These are phyloP conservation scores for Pulveroboletus frians DNA, from an alignment of 768 basidiomycete species.

Conservation along the genomic window DNA sequence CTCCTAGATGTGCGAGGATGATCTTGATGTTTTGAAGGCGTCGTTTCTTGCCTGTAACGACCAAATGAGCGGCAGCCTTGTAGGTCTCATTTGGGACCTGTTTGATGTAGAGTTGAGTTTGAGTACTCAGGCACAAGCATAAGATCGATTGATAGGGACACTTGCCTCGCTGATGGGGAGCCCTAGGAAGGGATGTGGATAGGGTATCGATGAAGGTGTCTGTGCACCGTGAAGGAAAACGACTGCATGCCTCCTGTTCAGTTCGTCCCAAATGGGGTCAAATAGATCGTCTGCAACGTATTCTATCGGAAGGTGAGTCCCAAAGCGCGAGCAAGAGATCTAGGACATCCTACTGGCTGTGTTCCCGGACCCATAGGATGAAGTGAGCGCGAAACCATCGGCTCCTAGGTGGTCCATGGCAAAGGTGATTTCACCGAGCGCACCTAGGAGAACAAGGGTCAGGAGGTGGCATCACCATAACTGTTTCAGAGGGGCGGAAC, in stretches of 20 bases:
- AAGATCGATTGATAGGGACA: conserved; percentile 2
- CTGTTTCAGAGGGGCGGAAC: conserved; percentile 27
- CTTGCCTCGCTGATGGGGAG: conserved; percentile 64
- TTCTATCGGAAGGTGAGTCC: conserved; percentile 33
- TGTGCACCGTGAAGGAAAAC: conserved; percentile 75
- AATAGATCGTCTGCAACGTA: conserved; percentile 64
- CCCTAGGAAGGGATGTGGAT: conserved; percentile 59
- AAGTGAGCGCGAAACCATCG: conserved; percentile 60
- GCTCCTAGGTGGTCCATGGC: conserved; percentile 57
- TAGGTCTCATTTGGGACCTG: conserved; percentile 80
- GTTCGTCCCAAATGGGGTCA: conserved; percentile 66
- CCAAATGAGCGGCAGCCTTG: conserved; percentile 75
- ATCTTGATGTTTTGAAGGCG: conserved; percentile 55
- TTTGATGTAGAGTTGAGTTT: conserved; percentile 5
- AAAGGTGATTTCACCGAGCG: conserved; percentile 54
- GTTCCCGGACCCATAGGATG: conserved; percentile 56
- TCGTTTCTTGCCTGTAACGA: conserved; percentile 66
- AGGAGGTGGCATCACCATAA: conserved; percentile 4
- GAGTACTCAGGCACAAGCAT: neutral
- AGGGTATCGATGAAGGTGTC: conserved; percentile 56
- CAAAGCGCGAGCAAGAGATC: neutral
- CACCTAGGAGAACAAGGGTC: conserved; percentile 36
- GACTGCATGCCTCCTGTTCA: conserved; percentile 51
- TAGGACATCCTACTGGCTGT: conserved; percentile 43
- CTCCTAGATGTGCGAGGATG: conserved; percentile 73